Base-by-base conservation (phyloP, 1,139 yeast genomes). In the Yamadazyma trypodendri region DNA sequence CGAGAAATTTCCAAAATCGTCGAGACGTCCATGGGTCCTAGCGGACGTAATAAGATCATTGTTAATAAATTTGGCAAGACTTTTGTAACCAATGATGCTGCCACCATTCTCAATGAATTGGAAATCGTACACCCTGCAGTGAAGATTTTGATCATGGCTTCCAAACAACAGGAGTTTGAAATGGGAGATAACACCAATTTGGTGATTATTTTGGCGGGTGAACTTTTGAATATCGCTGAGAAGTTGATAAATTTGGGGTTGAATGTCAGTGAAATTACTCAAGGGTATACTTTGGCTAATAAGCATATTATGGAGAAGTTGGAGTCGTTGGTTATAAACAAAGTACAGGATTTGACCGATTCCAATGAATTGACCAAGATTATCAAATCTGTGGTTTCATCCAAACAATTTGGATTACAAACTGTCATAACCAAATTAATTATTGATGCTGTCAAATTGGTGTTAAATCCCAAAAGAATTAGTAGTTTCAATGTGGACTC, bases 101-200 rank as follows among this genome's bases (percentile, higher is more conserved):
- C 97, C 30, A 92, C 98, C 9, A 92, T 92, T 82, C 72, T 92
- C 46, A 79, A 86, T 50, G 97, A 94, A 61, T 71, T 92, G 41
- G 97, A 92, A 50, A 87, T 94, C 47, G 92, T 92, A 33, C 98
- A 92, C 60, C 98, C 98, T 6, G 97, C 97, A 1, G 98, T 94
- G 15, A 92, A 92, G 63, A 80, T 92, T 34, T 77, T 92, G 48
- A 95, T 92, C 42, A 88, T 89, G 97, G 96, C 97, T 17, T 81
- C 95, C 15, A 88, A 90, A 58, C 98, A 92, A 67, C 98, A 92
- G 65, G 96, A 92, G 60, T 77, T 82, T 51, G 98, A 92, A 50
- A 68, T 72, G 75, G 77, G 77, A 30, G 77, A 72, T 52, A 65
- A 64, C 52, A 69, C 76, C 40, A 72, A 70, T 52, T 60, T 70